Evolutionary conservation across 164 flowering plant genomes (phyloP), one percentile per base, ranked within the genome.

Genomic region (Echeveria elegans): DNA sequence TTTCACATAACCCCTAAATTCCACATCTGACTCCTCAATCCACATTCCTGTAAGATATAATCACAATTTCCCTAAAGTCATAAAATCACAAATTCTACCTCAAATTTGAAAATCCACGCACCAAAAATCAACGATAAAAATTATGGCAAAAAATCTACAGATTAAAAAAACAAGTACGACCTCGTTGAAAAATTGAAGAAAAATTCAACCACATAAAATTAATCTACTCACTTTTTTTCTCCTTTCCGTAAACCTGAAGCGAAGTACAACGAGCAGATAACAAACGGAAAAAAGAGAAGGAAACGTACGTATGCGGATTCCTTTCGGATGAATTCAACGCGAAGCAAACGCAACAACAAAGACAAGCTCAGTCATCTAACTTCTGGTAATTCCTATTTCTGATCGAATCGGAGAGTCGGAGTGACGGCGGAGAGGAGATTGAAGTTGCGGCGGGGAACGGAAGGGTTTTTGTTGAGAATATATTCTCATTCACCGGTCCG

Each of bases 201-300:
- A 21, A 52, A 52, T 52, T 24, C 28, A 21, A 52, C 14, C 58
- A 23, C 9, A 1, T 2, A 52, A 23, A 12, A 0, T 52, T 11
- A n/a, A 2, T 23, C 26, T 7, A 7, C 29, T 52, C 2, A 52
- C 28, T 9, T 52, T 52, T 23, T 52, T 24, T 52, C 7, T 21
- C 26, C 14, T 52, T 52, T 52, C 58, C 58, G 58, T 52, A 52
- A 52, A 23, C 58, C 58, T 21, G 58, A 52, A 52, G 58, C 58
- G 58, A 52, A 6, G 58, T 21, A 52, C 19, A 43, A 15, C 3
- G n/a, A 11, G 47, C 47, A 43, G 14, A 52, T 23, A 23, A 29
- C 58, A 52, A 15, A 52, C 26, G 50, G n/a, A n/a, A 41, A 6
- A 5, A 45, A 45, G 50, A 18, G n/a, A 45, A 45, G 50, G 56